Percentiles rank a stretch among this genome's conserved stretches.
phyloP scores from a whole-genome alignment of 495 filamentous ascomycete genomes.

The Penicillium cataractarum region DNA sequence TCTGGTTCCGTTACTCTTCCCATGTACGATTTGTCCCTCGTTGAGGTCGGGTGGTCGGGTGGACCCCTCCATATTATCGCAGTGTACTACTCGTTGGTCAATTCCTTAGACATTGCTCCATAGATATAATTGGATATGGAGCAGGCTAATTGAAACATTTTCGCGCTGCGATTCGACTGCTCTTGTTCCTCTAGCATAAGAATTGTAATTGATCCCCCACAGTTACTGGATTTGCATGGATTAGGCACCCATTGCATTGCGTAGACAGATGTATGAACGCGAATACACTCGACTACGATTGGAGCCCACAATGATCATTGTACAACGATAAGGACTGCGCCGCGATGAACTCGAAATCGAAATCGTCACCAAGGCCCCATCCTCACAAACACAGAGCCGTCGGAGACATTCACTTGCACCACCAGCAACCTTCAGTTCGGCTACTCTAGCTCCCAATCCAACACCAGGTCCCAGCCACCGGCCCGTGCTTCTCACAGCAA shows the following conservation, averaged over 20 bases:
- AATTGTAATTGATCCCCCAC: not conserved
- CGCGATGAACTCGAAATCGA: not conserved
- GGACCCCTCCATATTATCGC: not conserved
- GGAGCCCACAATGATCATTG: not conserved
- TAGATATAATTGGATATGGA: constrained; percentile 10
- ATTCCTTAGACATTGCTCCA: too few species aligned
- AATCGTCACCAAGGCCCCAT: not conserved
- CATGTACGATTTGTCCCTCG: constrained; percentile 23
- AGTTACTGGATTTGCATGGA: not conserved
- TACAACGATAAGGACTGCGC: not conserved
- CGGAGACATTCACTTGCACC: too few species aligned
- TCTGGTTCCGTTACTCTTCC: not conserved
- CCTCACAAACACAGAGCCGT: not conserved
- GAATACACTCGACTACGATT: not conserved
- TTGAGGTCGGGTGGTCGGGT: constrained; percentile 1
- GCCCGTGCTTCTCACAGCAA: not conserved
- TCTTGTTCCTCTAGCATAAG: too few species aligned
- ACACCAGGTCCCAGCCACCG: not conserved
- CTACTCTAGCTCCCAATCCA: not conserved
- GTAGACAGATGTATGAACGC: not conserved
- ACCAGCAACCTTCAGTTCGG: too few species aligned
- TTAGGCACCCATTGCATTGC: not conserved
- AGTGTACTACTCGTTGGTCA: too few species aligned
- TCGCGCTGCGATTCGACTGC: not conserved
- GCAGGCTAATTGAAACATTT: not conserved